Conservation (phyloP, 495 filamentous ascomycete species). For the Hypoxylon cercidicola region DNA sequence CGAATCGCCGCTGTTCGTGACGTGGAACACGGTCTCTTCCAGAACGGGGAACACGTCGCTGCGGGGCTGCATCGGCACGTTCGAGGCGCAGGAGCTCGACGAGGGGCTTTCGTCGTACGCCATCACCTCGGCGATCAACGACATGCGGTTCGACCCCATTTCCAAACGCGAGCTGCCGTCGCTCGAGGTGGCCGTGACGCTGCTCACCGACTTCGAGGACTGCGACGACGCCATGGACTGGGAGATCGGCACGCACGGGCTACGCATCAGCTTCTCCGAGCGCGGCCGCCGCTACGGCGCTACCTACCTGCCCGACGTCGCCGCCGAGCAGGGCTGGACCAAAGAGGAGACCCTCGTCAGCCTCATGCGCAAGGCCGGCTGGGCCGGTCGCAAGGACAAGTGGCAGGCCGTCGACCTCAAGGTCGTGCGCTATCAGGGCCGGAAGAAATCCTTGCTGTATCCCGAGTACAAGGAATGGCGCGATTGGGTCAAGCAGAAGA, state of each 20-base stretch:
- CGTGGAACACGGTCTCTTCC: conserved; percentile 82
- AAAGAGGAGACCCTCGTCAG: conserved; percentile 91
- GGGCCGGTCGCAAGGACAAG: conserved; percentile 71
- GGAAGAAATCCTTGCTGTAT: conserved; percentile 74
- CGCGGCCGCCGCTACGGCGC: conserved; percentile 75
- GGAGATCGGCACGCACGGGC: conserved; percentile 84
- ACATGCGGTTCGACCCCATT: conserved; percentile 86
- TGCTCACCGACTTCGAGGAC: conserved; percentile 80
- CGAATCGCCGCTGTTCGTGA: conserved; percentile 84
- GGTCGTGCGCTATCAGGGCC: conserved; percentile 83
- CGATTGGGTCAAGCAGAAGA: conserved; percentile 67
- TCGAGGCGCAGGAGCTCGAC: conserved; percentile 79
- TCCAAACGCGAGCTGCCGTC: conserved; percentile 70
- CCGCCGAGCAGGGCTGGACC: conserved; percentile 92
- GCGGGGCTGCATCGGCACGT: conserved; percentile 96
- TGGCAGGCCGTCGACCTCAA: conserved; percentile 83
- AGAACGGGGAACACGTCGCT: conserved; percentile 70
- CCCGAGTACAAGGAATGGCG: conserved; percentile 80
- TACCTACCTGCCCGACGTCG: conserved; percentile 93
- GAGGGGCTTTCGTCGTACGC: conserved; percentile 82
- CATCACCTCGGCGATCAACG: conserved; percentile 88
- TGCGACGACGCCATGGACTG: conserved; percentile 81
- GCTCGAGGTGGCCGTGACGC: conserved; percentile 76
- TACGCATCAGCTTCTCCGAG: conserved; percentile 79
- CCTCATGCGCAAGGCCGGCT: conserved; percentile 94